A percentile compares a stretch with the other conserved stretches of the same genome.
Evolutionary conservation across 352 stramenopile species (phyloP).

Genomic region (Pythium brassicae): DNA sequence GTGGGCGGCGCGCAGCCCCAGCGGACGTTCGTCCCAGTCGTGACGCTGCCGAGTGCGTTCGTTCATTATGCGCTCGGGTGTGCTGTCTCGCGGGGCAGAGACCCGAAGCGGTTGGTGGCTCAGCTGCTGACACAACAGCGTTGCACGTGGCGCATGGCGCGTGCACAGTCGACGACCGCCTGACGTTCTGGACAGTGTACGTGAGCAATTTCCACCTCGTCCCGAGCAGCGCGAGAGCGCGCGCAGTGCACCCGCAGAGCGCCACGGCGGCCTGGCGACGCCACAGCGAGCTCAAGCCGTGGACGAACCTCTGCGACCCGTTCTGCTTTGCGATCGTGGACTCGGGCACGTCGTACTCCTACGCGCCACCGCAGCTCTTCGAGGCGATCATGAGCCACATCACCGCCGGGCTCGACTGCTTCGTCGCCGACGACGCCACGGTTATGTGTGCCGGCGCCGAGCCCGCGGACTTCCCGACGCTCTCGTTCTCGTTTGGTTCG

Average conservation of each 20-base stretch:
- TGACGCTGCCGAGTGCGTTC: slow-evolving; percentile 25
- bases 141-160: neutral
- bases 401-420: slow-evolving; percentile 24
- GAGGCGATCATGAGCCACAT: slow-evolving; percentile 32
- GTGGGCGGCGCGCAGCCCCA: slow-evolving; percentile 22
- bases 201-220: slow-evolving; percentile 32
- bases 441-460: slow-evolving; percentile 25
- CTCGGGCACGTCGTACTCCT: slow-evolving; percentile 46
- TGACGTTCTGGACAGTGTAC: slow-evolving; percentile 54
- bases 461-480: slow-evolving; percentile 33
- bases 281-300: neutral
- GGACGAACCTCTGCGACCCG: slow-evolving; percentile 24
- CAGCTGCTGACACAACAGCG: too few species aligned
- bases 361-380: slow-evolving; percentile 35
- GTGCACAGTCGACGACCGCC: slow-evolving; percentile 13
- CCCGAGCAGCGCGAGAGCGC: slow-evolving; percentile 4
- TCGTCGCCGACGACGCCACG: slow-evolving; percentile 8
- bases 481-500: slow-evolving; percentile 37
- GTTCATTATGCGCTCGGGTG: too few species aligned
- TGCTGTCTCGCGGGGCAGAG: too few species aligned
- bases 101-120: too few species aligned
- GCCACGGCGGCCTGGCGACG: neutral
- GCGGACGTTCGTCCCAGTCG: slow-evolving; percentile 39
- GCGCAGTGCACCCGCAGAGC: neutral
- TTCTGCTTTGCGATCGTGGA: slow-evolving; percentile 59